phyloP scores from a whole-genome alignment of 1,139 yeast species.

The Kluyveromyces marxianus region DNA sequence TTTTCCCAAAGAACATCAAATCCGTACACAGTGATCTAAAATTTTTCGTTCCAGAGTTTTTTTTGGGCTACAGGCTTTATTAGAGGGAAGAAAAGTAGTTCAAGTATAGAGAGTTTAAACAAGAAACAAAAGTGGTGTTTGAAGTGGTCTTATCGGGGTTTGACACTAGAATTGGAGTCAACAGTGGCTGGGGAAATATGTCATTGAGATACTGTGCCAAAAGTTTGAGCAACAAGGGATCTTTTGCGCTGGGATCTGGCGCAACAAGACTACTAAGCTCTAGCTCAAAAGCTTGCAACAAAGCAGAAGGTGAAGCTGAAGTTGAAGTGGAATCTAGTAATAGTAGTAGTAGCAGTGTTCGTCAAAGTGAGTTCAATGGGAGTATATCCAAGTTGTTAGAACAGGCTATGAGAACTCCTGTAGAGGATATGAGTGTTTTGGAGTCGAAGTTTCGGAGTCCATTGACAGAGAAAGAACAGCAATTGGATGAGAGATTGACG shows the following conservation, averaged over 20 bases:
- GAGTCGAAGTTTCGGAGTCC: constrained; percentile 12
- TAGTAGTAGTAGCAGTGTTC: constrained; percentile 15
- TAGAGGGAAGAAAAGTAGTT: too few species aligned
- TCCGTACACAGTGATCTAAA: not conserved
- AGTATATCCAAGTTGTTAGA: constrained; percentile 18
- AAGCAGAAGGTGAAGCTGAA: not conserved
- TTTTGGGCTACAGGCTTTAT: too few species aligned
- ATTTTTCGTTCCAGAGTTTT: too few species aligned
- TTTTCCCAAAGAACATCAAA: not conserved
- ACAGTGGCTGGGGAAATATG: not conserved
- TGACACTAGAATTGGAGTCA: not conserved
- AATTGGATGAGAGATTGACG: constrained; percentile 26
- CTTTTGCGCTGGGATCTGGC: constrained; percentile 1
- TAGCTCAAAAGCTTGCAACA: not conserved
- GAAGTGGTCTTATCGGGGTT: not conserved
- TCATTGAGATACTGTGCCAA: constrained; percentile 3
- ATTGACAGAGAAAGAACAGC: constrained; percentile 24
- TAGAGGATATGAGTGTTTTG: constrained; percentile 14
- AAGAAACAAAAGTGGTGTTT: too few species aligned
- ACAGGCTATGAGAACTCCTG: constrained; percentile 17
- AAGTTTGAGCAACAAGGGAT: not conserved
- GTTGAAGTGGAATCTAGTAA: not conserved
- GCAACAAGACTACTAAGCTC: constrained; percentile 3
- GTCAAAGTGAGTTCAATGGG: constrained; percentile 24
- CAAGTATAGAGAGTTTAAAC: too few species aligned